Conservation (phyloP, 2,329 filamentous ascomycete genomes). For the Bipolaris bicolor region DNA sequence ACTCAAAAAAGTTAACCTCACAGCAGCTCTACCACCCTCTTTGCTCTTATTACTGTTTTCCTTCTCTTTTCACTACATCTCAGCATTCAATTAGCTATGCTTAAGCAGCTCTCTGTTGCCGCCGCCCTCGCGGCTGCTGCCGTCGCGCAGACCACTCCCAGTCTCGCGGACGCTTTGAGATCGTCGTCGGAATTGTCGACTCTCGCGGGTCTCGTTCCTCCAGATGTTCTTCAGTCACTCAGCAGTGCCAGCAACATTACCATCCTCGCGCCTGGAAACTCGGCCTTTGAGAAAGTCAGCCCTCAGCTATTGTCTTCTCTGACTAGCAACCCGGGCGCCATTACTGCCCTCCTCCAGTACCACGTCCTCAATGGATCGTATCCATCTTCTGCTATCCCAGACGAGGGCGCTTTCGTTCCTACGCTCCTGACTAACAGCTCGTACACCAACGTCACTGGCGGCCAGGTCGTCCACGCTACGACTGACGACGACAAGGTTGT, state of each 20-base stretch:
- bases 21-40: neutral
- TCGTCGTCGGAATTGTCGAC: constrained; percentile 36
- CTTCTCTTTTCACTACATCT: neutral
- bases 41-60: neutral
- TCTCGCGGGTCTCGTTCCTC: constrained; percentile 46
- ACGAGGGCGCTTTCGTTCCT: constrained; percentile 54
- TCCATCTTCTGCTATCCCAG: constrained; percentile 45
- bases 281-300: constrained; percentile 53
- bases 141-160: constrained; percentile 36
- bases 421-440: constrained; percentile 58
- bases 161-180: constrained; percentile 27
- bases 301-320: constrained; percentile 43
- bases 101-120: constrained; percentile 47
- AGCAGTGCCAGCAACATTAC: constrained; percentile 59
- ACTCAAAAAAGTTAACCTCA: neutral
- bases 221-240: constrained; percentile 49
- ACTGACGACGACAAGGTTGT: constrained; percentile 52
- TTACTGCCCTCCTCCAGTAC: constrained; percentile 61
- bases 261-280: constrained; percentile 63
- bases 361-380: constrained; percentile 64
- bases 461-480: constrained; percentile 62
- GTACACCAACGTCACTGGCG: constrained; percentile 65
- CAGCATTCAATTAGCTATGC: constrained; percentile 40
- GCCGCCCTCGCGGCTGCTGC: constrained; percentile 46
- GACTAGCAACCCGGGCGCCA: constrained; percentile 37